These are phyloP conservation scores for Emydomyces testavorans DNA, from an alignment of 2,329 filamentous ascomycete species.

Conservation along the genomic window DNA sequence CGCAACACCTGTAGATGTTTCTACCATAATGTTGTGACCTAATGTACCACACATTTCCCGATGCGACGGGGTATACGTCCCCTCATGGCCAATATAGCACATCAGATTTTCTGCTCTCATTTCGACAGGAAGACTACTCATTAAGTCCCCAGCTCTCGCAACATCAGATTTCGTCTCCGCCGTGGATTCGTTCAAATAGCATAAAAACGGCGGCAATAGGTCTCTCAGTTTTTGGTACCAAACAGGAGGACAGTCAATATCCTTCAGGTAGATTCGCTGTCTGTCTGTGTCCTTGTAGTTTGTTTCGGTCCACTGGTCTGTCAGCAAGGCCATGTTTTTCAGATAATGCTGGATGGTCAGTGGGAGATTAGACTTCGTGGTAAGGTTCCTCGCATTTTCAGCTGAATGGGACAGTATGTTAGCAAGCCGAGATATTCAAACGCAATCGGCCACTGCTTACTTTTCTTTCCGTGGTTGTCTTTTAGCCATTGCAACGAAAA, in stretches of 20 bases:
- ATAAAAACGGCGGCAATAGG: slow-evolving; percentile 67
- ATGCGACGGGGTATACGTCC: slow-evolving; percentile 90
- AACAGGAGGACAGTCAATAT: slow-evolving; percentile 83
- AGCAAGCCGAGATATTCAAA: neutral
- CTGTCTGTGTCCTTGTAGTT: slow-evolving; percentile 69
- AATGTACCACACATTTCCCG: slow-evolving; percentile 95
- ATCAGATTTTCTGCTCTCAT: slow-evolving; percentile 95
- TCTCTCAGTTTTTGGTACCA: slow-evolving; percentile 74
- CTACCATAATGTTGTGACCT: slow-evolving; percentile 97
- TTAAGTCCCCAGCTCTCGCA: slow-evolving; percentile 65
- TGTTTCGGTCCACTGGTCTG: slow-evolving; percentile 64
- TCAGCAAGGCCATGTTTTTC: slow-evolving; percentile 69
- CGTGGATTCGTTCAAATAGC: slow-evolving; percentile 78
- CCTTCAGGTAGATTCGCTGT: slow-evolving; percentile 88
- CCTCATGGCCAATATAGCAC: slow-evolving; percentile 97
- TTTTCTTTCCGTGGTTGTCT: slow-evolving; percentile 64
- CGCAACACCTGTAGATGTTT: slow-evolving; percentile 56
- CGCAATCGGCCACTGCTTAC: slow-evolving; percentile 33
- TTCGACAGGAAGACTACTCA: slow-evolving; percentile 74
- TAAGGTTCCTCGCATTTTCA: slow-evolving; percentile 75
- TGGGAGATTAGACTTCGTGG: slow-evolving; percentile 58
- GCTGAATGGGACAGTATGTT: slow-evolving; percentile 39
- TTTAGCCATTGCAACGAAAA: slow-evolving; percentile 76
- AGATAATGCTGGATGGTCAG: slow-evolving; percentile 87
- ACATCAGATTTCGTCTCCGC: slow-evolving; percentile 46